Conservation (phyloP, 2,329 filamentous ascomycete genomes). For the Stemphylium vesicarium region DNA sequence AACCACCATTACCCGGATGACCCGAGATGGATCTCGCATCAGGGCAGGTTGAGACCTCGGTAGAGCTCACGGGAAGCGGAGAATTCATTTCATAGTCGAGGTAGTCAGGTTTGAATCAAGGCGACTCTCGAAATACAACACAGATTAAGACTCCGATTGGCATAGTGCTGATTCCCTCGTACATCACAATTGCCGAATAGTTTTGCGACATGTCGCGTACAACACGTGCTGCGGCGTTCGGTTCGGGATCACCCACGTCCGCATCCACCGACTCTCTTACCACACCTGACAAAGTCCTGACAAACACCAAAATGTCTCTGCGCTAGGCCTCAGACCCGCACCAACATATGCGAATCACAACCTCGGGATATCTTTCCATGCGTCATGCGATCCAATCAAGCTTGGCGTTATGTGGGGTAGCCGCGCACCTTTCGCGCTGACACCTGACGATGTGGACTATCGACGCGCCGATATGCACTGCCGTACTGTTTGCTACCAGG, state of each 20-base stretch:
- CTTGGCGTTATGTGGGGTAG: slow-evolving; percentile 37
- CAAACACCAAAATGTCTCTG: slow-evolving; percentile 8
- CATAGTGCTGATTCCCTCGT: too few species aligned
- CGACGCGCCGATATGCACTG: slow-evolving; percentile 26
- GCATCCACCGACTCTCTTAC: background rate
- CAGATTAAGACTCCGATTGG: too few species aligned
- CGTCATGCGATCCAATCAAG: slow-evolving; percentile 14
- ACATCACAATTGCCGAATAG: too few species aligned
- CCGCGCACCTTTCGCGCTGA: slow-evolving; percentile 5
- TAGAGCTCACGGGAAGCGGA: too few species aligned
- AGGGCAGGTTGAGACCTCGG: too few species aligned
- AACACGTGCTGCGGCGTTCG: too few species aligned
- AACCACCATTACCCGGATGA: too few species aligned
- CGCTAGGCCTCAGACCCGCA: slow-evolving; percentile 4
- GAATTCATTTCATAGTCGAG: too few species aligned
- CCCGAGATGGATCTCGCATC: too few species aligned
- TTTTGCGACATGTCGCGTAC: too few species aligned
- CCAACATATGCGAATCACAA: slow-evolving; percentile 17
- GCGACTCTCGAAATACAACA: too few species aligned
- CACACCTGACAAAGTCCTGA: slow-evolving; percentile 24
- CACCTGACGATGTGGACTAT: background rate
- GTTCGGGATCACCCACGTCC: background rate
- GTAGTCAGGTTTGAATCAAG: too few species aligned
- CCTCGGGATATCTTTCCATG: slow-evolving; percentile 1
- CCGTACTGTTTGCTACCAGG: slow-evolving; percentile 16